These are phyloP conservation scores for Albizia julibrissin DNA, from an alignment of 306 rosid species.

Conservation along the genomic window DNA sequence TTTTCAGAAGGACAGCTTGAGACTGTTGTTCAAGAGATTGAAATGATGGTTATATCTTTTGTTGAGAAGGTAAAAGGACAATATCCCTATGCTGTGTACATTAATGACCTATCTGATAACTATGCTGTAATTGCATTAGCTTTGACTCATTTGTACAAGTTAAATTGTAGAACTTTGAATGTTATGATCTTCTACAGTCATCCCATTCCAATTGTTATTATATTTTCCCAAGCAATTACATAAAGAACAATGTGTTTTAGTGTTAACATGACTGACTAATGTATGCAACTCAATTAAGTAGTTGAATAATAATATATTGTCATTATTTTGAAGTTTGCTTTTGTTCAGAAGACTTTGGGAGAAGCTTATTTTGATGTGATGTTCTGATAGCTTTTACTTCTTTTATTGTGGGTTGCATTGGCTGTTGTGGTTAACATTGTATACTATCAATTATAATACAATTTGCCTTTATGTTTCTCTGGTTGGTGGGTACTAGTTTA, in stretches of 20 bases:
- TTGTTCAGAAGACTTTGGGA: background rate
- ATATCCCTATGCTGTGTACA: slow-evolving; percentile 2
- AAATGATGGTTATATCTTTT: slow-evolving; percentile 79
- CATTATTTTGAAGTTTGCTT: background rate
- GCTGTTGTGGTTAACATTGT: background rate
- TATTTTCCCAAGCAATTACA: background rate
- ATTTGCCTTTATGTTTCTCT: slow-evolving; percentile 4
- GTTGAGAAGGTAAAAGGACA: slow-evolving; percentile 74
- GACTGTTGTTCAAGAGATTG: slow-evolving; percentile 88
- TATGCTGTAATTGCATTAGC: background rate
- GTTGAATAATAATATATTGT: background rate
- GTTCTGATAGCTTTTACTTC: background rate
- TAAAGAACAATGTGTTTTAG: background rate
- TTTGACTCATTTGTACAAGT: background rate
- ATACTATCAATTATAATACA: background rate
- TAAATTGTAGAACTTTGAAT: slow-evolving; percentile 24
- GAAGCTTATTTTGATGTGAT: background rate
- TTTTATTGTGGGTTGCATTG: background rate
- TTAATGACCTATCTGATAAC: background rate
- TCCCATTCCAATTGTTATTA: background rate
- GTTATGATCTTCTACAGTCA: slow-evolving; percentile 2
- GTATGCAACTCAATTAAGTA: background rate
- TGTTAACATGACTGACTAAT: background rate
- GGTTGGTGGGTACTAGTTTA: background rate
- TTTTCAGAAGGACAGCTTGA: slow-evolving; percentile 94